These are phyloP conservation scores for Helicostylum pulchrum DNA, from an alignment of 192 early-diverging fungal species.

Conservation along the genomic window DNA sequence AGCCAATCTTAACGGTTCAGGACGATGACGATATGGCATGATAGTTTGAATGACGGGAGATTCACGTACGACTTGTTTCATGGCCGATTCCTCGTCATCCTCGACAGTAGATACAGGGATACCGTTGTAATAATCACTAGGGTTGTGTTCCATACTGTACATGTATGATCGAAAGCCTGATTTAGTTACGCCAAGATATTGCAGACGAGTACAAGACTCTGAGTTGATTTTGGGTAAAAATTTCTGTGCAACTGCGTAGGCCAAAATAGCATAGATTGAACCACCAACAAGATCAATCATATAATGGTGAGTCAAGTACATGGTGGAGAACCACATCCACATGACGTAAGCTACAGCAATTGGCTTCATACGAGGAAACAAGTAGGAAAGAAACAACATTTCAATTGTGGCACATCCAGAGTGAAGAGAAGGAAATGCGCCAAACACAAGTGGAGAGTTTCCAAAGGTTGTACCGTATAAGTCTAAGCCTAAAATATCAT, in stretches of 20 bases:
- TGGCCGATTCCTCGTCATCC: background rate
- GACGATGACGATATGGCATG: background rate
- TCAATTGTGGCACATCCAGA: constrained; percentile 63
- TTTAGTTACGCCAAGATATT: constrained; percentile 29
- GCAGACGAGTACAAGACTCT: constrained; percentile 26
- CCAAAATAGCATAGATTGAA: constrained; percentile 56
- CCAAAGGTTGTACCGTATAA: constrained; percentile 61
- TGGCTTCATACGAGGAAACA: constrained; percentile 41
- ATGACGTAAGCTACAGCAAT: constrained; percentile 50
- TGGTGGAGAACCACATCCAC: constrained; percentile 77
- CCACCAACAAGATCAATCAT: constrained; percentile 68
- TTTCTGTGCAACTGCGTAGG: constrained; percentile 45
- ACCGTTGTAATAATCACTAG: background rate
- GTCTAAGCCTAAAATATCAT: constrained; percentile 58
- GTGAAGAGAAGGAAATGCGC: constrained; percentile 74
- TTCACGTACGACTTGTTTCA: too few relatives aligned
- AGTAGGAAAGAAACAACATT: constrained; percentile 52
- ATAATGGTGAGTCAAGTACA: constrained; percentile 73
- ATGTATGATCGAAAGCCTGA: constrained; percentile 12
- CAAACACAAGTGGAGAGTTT: constrained; percentile 67
- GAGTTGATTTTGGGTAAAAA: constrained; percentile 41
- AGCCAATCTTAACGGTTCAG: constrained; percentile 5
- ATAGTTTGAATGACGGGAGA: too few relatives aligned
- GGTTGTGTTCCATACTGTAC: constrained; percentile 14
- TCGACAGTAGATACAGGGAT: too few relatives aligned